Evolutionary conservation across 2,329 filamentous ascomycete genomes (phyloP).

Genomic region (Fusarium sp.): DNA sequence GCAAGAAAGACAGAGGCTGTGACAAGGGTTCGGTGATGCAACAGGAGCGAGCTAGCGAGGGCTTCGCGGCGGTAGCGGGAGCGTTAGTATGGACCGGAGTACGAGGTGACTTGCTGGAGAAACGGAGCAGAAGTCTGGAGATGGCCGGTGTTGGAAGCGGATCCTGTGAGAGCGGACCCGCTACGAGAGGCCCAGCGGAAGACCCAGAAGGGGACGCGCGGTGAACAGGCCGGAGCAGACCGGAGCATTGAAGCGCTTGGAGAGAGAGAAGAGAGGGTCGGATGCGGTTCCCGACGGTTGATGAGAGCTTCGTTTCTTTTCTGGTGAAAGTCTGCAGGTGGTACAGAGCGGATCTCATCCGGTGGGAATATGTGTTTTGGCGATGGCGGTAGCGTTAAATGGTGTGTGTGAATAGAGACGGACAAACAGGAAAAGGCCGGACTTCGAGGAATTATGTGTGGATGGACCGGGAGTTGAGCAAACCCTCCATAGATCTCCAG

Average conservation of each 20-base stretch:
- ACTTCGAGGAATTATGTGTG: not conserved
- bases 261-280: conserved; percentile 9
- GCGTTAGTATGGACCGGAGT: conserved; percentile 15
- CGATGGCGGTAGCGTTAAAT: not conserved
- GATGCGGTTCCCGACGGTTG: conserved; percentile 19
- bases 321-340: conserved; percentile 4
- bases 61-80: conserved; percentile 28
- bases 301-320: conserved; percentile 16
- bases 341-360: not conserved
- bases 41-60: conserved; percentile 12
- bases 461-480: conserved; percentile 11
- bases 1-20: conserved; percentile 13
- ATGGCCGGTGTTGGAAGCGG: conserved; percentile 17
- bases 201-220: conserved; percentile 27
- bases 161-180: conserved; percentile 27
- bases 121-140: conserved; percentile 19
- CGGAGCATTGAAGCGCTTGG: conserved; percentile 27
- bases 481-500: conserved; percentile 9
- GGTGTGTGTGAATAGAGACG: not conserved
- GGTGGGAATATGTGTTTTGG: not conserved
- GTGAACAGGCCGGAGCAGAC: conserved; percentile 40
- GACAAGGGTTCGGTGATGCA: conserved; percentile 28
- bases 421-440: not conserved
- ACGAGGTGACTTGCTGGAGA: conserved; percentile 27
- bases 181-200: conserved; percentile 35